These are phyloP conservation scores for Rhizopus stolonifer DNA, from an alignment of 371 early-diverging fungal genomes.

Conservation along the genomic window DNA sequence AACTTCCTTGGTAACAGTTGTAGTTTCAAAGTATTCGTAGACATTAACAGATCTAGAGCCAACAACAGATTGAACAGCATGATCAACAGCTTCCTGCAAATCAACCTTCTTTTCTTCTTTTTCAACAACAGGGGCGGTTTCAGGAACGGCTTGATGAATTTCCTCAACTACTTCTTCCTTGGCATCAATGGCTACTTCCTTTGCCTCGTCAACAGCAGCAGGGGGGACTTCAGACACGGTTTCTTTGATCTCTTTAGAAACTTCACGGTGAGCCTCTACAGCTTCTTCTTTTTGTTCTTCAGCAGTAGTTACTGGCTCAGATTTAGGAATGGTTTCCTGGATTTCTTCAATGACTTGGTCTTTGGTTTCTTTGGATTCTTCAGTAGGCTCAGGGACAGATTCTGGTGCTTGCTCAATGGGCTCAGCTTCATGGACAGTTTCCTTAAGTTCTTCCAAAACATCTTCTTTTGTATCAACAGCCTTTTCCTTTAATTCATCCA, in stretches of 20 bases:
- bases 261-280: background rate
- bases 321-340: background rate
- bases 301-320: too few species aligned
- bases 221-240: slow-evolving; percentile 8
- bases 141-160: slow-evolving; percentile 4
- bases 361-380: too few species aligned
- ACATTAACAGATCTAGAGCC: background rate
- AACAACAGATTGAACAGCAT: background rate
- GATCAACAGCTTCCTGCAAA: slow-evolving; percentile 5
- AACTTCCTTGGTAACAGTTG: background rate
- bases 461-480: slow-evolving; percentile 27
- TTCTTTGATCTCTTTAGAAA: slow-evolving; percentile 11
- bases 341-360: slow-evolving; percentile 5
- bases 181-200: slow-evolving; percentile 13
- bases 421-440: background rate
- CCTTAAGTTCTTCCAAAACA: background rate
- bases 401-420: too few species aligned
- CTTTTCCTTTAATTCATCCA: slow-evolving; percentile 24
- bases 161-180: slow-evolving; percentile 5
- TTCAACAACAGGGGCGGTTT: background rate
- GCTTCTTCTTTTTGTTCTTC: slow-evolving; percentile 5
- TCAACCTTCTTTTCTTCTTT: slow-evolving; percentile 2
- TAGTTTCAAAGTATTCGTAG: slow-evolving; percentile 2
- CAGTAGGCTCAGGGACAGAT: too few species aligned
- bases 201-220: slow-evolving; percentile 10